These are phyloP conservation scores for Claviceps capensis DNA, from an alignment of 2,329 filamentous ascomycete genomes.

Conservation along the genomic window DNA sequence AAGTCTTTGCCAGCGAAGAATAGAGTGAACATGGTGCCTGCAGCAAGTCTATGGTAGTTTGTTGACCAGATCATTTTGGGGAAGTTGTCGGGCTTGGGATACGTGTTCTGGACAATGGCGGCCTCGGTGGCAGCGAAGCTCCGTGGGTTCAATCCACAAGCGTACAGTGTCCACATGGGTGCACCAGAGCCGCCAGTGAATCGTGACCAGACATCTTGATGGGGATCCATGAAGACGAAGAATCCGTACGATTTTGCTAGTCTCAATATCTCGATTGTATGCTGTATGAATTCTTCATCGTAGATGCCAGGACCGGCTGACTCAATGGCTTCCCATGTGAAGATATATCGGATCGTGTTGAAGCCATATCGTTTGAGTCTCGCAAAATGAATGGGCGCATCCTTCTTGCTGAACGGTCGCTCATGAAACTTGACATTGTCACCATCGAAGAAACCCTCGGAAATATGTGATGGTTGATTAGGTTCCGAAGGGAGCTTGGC, in stretches of 20 bases:
- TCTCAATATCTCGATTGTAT: constrained; percentile 75
- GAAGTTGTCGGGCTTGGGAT: constrained; percentile 68
- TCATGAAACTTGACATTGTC: constrained; percentile 83
- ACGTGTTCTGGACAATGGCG: constrained; percentile 89
- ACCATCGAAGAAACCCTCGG: constrained; percentile 76
- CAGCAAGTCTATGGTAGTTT: constrained; percentile 80
- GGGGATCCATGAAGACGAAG: constrained; percentile 96
- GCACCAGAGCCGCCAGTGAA: constrained; percentile 91
- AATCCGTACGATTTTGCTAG: constrained; percentile 84
- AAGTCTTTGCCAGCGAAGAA: constrained; percentile 89
- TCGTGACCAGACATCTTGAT: constrained; percentile 97
- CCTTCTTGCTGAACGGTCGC: constrained; percentile 69
- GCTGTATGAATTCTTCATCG: constrained; percentile 84
- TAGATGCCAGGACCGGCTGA: constrained; percentile 81
- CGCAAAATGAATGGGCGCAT: constrained; percentile 77
- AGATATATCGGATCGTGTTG: constrained; percentile 92
- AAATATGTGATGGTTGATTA: constrained; percentile 65
- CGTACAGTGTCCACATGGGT: constrained; percentile 95
- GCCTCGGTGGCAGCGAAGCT: constrained; percentile 79
- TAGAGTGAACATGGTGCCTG: constrained; percentile 82
- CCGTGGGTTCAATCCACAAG: constrained; percentile 77
- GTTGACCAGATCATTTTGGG: constrained; percentile 99
- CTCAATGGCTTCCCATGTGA: constrained; percentile 99
- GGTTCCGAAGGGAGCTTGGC: constrained; percentile 78
- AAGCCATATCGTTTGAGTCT: constrained; percentile 81